Conservation (phyloP, 2,329 filamentous ascomycete species). For the Fusarium sp. region DNA sequence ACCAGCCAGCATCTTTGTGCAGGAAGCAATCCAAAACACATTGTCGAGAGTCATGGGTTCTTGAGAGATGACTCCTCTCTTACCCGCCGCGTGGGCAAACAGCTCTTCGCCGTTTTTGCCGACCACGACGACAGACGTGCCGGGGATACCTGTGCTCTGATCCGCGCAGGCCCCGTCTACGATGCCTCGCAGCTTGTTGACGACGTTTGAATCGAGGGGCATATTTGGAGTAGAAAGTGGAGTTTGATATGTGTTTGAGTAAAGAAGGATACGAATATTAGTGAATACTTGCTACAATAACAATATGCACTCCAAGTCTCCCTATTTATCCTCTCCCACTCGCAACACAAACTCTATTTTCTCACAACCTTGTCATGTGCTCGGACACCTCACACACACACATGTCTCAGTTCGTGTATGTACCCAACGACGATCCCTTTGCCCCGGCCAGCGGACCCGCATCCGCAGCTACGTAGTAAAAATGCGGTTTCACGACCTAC, state of each 20-base stretch:
- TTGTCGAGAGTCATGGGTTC: slow-evolving; percentile 70
- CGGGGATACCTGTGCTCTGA: slow-evolving; percentile 56
- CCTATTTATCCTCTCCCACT: slow-evolving; percentile 4
- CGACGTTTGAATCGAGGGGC: slow-evolving; percentile 27
- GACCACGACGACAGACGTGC: slow-evolving; percentile 60
- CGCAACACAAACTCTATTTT: not conserved
- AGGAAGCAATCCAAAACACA: slow-evolving; percentile 70
- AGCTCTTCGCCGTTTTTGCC: slow-evolving; percentile 60
- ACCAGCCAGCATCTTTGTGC: slow-evolving; percentile 67
- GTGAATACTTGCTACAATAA: not conserved
- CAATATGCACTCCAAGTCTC: not conserved
- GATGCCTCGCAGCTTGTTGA: slow-evolving; percentile 39
- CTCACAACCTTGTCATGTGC: not conserved
- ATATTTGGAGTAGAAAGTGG: slow-evolving; percentile 14
- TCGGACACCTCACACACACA: not conserved
- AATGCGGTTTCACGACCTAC: not conserved
- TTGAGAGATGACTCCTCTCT: slow-evolving; percentile 54
- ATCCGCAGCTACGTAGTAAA: slow-evolving; percentile 15
- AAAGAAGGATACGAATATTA: not conserved
- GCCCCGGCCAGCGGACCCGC: slow-evolving; percentile 25
- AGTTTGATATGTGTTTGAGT: not conserved
- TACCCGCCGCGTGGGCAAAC: slow-evolving; percentile 62
- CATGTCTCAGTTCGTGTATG: not conserved
- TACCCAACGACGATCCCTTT: not conserved
- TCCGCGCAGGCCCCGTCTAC: slow-evolving; percentile 55